phyloP scores from a whole-genome alignment of 305 asterid genomes.

The Fraxinus dipetala region DNA sequence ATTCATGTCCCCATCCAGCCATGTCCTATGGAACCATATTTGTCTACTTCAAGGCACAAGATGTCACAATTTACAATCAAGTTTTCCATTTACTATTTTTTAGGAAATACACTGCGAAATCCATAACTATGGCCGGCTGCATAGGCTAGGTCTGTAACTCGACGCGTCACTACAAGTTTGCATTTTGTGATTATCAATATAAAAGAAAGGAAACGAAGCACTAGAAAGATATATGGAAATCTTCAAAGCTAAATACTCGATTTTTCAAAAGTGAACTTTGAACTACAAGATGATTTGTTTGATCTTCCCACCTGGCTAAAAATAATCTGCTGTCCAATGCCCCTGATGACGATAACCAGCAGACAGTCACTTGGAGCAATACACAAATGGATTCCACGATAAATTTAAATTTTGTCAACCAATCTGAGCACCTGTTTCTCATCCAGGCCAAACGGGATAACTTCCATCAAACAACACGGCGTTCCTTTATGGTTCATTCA shows the following conservation, averaged over 20 bases:
- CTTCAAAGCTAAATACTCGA: slow-evolving; percentile 13
- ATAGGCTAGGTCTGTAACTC: not conserved
- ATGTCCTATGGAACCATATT: not conserved
- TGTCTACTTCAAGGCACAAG: not conserved
- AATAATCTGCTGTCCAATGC: not conserved
- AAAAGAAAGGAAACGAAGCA: not conserved
- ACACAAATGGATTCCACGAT: not conserved
- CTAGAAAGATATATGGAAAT: not conserved
- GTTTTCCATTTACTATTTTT: not conserved
- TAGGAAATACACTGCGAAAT: not conserved
- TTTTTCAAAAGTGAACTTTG: not conserved
- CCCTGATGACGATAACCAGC: slow-evolving; percentile 17
- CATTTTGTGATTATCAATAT: not conserved
- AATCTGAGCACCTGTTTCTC: slow-evolving; percentile 19
- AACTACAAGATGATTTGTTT: slow-evolving; percentile 17
- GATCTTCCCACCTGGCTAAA: slow-evolving; percentile 8
- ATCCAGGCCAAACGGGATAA: not conserved
- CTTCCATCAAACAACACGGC: not conserved
- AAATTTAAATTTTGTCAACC: not conserved
- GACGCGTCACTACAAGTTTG: not conserved
- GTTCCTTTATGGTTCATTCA: slow-evolving; percentile 17
- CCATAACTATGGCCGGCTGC: not conserved
- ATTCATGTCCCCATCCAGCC: not conserved
- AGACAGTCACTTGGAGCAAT: not conserved
- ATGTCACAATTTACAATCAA: not conserved